phyloP scores from a whole-genome alignment of 257 asterid genomes.

The Salvia splendens region DNA sequence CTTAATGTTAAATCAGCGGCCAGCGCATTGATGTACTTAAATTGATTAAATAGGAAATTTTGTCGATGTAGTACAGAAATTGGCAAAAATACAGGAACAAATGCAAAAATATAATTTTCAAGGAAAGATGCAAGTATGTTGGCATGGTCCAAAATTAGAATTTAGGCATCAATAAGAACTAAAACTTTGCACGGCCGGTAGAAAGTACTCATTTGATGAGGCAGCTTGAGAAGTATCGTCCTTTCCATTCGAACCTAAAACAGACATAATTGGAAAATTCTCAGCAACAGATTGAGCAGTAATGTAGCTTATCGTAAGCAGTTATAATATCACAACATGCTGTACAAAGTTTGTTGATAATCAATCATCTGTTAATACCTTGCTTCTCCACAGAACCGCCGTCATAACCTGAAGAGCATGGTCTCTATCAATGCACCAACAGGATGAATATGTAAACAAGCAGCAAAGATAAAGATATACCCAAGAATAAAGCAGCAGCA shows the following conservation, averaged over 20 bases:
- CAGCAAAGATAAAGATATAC: background rate
- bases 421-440: constrained; percentile 40
- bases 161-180: constrained; percentile 10
- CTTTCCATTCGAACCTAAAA: constrained; percentile 51
- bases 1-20: background rate
- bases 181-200: constrained; percentile 31
- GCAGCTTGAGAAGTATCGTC: constrained; percentile 39
- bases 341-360: constrained; percentile 16
- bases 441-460: constrained; percentile 17
- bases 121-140: constrained; percentile 8
- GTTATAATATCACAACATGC: background rate
- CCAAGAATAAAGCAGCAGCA: background rate
- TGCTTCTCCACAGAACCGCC: constrained; percentile 35
- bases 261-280: constrained; percentile 23
- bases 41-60: constrained; percentile 4
- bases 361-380: constrained; percentile 38
- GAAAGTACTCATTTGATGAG: constrained; percentile 53
- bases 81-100: constrained; percentile 17
- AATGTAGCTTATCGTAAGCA: background rate
- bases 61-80: constrained; percentile 10
- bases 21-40: constrained; percentile 11
- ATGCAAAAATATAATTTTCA: constrained; percentile 10
- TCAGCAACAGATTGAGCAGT: constrained; percentile 23
- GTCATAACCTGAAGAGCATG: constrained; percentile 38
- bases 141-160: constrained; percentile 5